Base-by-base conservation (phyloP, 129 eudicot genomes). In the Daucus carota region DNA sequence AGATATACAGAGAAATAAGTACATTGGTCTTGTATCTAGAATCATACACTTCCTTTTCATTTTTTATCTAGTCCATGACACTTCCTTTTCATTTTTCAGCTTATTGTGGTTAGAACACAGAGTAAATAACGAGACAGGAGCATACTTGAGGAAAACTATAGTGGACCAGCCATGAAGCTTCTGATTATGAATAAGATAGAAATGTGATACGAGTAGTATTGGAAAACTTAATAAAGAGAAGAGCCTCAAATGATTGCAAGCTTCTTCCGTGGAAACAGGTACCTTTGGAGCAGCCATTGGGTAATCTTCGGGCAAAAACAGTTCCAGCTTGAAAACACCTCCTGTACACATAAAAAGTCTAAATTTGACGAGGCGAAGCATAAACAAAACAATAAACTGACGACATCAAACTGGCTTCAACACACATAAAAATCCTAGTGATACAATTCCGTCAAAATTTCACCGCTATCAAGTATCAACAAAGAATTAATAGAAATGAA, bases 271-370 rank as follows among this genome's bases (percentile, higher is more conserved):
- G 32, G 32, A 63, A 66, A 18, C 7, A 8, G 22, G 48, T 86
- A 92, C 98, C 92, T 93, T 93, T 26, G 98, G 98, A 48, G 98
- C 88, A 77, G 98, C 94, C 98, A 93, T 93, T 48, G 96, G 98
- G 67, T 93, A 93, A 77, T 93, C 98, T 81, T 93, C 96, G 8
- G 98, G 98, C 75, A 93, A 77, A 85, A 93, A 90, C 77, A 93
- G 69, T 84, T 93, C 98, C 88, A 93, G 86, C 85, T 36, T 36
- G 5, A 36, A 36, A 36, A 36, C 40, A 36, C 40, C 40, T 1
- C 40, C 40, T 36, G 40, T 5, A 36, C 5, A 36, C 5, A n/a
- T n/a, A n/a, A 36, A 36, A 36, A 2, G 40, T 36, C 40, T 36
- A 36, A 36, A 36, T 36, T 36, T 36, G 40, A 36, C 40, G 40